These are phyloP conservation scores for Komagataella phaffii DNA, from an alignment of 805 yeast genomes.

Conservation along the genomic window DNA sequence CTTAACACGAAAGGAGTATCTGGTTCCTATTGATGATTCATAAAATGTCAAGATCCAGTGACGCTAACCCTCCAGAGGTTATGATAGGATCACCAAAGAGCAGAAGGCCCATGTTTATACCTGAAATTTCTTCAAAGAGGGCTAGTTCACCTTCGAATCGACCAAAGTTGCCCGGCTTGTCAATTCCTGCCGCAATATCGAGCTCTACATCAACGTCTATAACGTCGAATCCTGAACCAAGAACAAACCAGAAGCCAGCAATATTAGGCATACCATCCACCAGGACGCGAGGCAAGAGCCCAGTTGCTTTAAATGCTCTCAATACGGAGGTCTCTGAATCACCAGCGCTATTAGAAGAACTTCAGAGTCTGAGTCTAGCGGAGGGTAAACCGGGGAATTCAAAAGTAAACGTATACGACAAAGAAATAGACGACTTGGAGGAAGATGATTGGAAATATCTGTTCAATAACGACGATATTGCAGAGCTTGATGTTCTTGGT, in stretches of 20 bases:
- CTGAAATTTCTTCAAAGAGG: background rate
- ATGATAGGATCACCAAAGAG: background rate
- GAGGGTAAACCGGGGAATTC: background rate
- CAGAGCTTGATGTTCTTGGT: slow-evolving; percentile 63
- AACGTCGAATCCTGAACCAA: background rate
- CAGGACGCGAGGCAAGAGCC: background rate
- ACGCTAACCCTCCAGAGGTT: background rate
- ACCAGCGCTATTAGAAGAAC: background rate
- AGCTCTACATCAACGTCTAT: background rate
- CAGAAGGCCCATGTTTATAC: background rate
- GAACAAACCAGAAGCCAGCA: background rate
- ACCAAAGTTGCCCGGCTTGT: background rate
- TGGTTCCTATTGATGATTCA: background rate
- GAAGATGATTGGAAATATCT: slow-evolving; percentile 65
- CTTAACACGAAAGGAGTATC: background rate
- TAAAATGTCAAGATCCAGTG: background rate
- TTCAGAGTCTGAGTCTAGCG: background rate
- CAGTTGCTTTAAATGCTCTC: background rate
- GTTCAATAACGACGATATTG: slow-evolving; percentile 45
- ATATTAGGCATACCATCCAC: background rate
- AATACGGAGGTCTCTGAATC: slow-evolving; percentile 1
- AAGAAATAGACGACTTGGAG: slow-evolving; percentile 41
- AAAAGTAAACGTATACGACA: background rate
- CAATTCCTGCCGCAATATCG: background rate
- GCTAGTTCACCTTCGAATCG: background rate